Percentiles rank a stretch among this genome's conserved stretches.
phyloP scores from a whole-genome alignment of 352 stramenopile genomes.

The Globisporangium paddicum region DNA sequence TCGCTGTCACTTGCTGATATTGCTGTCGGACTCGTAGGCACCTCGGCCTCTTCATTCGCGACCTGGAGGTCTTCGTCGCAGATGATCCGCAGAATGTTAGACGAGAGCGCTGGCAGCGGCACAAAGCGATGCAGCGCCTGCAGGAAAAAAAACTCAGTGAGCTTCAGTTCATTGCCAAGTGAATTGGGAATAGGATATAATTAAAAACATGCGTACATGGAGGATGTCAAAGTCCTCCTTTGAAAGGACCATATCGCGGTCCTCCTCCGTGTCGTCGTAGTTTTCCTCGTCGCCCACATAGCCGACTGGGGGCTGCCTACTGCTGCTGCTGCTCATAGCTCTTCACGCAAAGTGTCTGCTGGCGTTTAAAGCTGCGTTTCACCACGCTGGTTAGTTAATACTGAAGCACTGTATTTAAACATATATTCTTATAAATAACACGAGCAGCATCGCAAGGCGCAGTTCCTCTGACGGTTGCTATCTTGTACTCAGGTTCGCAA shows the following conservation, averaged over 20 bases:
- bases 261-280: conserved; percentile 5
- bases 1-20: not conserved
- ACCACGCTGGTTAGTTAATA: no score
- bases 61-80: conserved; percentile 58
- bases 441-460: no score
- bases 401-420: no score
- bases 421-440: no score
- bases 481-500: no score
- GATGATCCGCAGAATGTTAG: conserved; percentile 42
- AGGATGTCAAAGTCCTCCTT: conserved; percentile 55
- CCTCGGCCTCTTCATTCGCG: conserved; percentile 12
- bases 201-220: conserved; percentile 20
- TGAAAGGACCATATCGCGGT: conserved; percentile 41
- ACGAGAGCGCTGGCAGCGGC: conserved; percentile 42
- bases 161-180: no score
- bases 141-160: not conserved
- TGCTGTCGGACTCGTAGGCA: not conserved
- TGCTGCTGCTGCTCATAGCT: not conserved
- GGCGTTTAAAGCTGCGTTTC: no score
- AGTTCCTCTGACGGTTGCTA: no score
- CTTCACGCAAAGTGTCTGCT: no score
- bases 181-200: no score
- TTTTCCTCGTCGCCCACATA: conserved; percentile 9
- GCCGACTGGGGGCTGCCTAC: not conserved
- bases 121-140: conserved; percentile 48